Conservation (phyloP, 2,329 filamentous ascomycete species). For the Beauveria caledonica region DNA sequence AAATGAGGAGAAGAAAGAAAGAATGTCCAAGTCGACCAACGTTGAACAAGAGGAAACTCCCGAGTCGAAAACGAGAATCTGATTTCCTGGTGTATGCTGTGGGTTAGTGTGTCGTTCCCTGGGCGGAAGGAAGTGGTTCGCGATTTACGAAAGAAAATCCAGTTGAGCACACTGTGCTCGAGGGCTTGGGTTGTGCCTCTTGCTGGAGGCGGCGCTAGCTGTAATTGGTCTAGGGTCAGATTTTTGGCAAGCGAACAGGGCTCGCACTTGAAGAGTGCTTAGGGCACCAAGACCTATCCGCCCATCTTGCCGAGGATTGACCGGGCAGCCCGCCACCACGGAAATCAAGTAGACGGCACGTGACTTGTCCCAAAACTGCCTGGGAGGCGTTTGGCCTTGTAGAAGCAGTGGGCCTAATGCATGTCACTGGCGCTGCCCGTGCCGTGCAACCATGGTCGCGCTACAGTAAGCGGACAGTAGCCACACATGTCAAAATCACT, state of each 20-base stretch:
- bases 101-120: slow-evolving; percentile 32
- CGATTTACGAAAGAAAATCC: slow-evolving; percentile 33
- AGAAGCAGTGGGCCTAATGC: background rate
- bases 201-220: slow-evolving; percentile 24
- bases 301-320: slow-evolving; percentile 21
- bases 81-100: slow-evolving; percentile 29
- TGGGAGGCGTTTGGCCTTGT: no score
- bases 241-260: slow-evolving; percentile 29
- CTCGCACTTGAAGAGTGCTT: slow-evolving; percentile 24
- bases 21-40: slow-evolving; percentile 25
- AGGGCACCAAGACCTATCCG: slow-evolving; percentile 34
- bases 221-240: slow-evolving; percentile 20
- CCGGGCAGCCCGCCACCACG: slow-evolving; percentile 15
- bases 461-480: background rate
- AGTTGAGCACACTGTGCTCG: slow-evolving; percentile 22
- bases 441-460: no score
- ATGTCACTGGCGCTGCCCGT: slow-evolving; percentile 1
- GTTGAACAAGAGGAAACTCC: slow-evolving; percentile 27
- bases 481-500: background rate
- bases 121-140: slow-evolving; percentile 29
- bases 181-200: slow-evolving; percentile 32
- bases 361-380: background rate
- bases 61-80: slow-evolving; percentile 31
- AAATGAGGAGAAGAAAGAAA: slow-evolving; percentile 22
- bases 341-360: background rate